Percentiles rank a stretch among this genome's conserved stretches.
phyloP scores from a whole-genome alignment of 345 rosid species.

The Eucalyptus pumila region DNA sequence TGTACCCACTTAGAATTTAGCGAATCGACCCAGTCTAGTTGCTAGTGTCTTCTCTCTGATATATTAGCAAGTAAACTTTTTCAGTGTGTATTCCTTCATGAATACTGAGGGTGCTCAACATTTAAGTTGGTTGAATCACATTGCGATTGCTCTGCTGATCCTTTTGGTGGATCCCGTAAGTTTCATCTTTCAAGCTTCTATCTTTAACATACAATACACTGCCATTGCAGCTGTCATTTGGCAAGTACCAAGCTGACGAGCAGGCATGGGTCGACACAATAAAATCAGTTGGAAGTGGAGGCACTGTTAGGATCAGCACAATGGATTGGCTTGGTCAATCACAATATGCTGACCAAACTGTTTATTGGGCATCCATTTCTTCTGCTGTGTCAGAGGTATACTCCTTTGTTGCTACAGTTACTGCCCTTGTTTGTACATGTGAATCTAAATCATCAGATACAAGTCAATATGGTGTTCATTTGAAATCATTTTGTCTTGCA shows the following conservation, averaged over 20 bases:
- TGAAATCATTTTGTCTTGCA: not conserved
- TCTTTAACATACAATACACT: not conserved
- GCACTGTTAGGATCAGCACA: constrained; percentile 57
- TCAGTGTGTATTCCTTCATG: not conserved
- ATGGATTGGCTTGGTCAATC: constrained; percentile 99
- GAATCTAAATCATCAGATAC: not conserved
- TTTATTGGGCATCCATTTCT: constrained; percentile 76
- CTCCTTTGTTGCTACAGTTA: not conserved
- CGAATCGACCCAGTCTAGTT: not conserved
- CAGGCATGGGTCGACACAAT: constrained; percentile 87
- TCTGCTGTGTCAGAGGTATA: constrained; percentile 69
- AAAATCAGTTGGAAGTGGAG: constrained; percentile 49
- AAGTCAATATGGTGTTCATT: not conserved
- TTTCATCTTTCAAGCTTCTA: not conserved
- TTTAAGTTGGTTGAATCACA: not conserved
- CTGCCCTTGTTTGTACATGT: not conserved
- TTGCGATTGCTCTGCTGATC: not conserved
- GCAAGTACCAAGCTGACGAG: constrained; percentile 59
- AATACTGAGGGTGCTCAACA: not conserved
- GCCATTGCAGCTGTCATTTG: constrained; percentile 53
- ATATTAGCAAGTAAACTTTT: not conserved
- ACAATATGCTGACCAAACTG: constrained; percentile 31
- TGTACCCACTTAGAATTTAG: not conserved
- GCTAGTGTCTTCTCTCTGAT: not conserved
- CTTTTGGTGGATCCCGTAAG: not conserved